Percentiles rank a stretch among this genome's conserved stretches.
Conservation (phyloP, 73 alveolate species). For the Symbiodinium natans region DNA sequence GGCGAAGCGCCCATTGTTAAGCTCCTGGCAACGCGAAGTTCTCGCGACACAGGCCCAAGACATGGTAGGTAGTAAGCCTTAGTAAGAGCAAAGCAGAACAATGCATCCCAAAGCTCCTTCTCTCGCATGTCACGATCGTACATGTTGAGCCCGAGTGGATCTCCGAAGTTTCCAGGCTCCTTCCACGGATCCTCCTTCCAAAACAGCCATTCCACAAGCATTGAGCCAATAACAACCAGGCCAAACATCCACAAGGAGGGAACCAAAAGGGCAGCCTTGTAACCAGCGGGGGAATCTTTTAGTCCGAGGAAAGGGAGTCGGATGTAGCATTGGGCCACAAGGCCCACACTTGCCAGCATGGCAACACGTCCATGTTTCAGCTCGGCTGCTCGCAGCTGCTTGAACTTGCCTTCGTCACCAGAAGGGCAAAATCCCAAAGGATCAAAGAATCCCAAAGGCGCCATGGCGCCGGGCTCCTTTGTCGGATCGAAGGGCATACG, state of each 20-base stretch:
- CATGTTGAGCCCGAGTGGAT: constrained; percentile 77
- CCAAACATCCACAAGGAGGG: constrained; percentile 89
- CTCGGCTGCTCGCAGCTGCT: constrained; percentile 77
- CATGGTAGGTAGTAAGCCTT: not conserved
- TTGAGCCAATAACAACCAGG: constrained; percentile 56
- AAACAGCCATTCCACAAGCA: constrained; percentile 63
- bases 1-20: constrained; percentile 53
- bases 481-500: constrained; percentile 72
- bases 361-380: constrained; percentile 90
- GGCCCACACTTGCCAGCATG: constrained; percentile 75
- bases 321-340: constrained; percentile 87
- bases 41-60: not conserved
- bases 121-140: constrained; percentile 84
- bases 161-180: constrained; percentile 92
- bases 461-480: constrained; percentile 72
- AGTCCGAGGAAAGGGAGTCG: constrained; percentile 67
- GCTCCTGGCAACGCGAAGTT: constrained; percentile 15
- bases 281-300: constrained; percentile 75
- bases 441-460: constrained; percentile 80
- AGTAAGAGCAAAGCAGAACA: not conserved
- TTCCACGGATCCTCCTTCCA: constrained; percentile 88
- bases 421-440: constrained; percentile 68
- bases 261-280: constrained; percentile 59
- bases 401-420: constrained; percentile 73
- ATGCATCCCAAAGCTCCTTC: constrained; percentile 4